Conservation (phyloP, 2,329 filamentous ascomycete species). For the Lasiodiplodia hormozganensis region DNA sequence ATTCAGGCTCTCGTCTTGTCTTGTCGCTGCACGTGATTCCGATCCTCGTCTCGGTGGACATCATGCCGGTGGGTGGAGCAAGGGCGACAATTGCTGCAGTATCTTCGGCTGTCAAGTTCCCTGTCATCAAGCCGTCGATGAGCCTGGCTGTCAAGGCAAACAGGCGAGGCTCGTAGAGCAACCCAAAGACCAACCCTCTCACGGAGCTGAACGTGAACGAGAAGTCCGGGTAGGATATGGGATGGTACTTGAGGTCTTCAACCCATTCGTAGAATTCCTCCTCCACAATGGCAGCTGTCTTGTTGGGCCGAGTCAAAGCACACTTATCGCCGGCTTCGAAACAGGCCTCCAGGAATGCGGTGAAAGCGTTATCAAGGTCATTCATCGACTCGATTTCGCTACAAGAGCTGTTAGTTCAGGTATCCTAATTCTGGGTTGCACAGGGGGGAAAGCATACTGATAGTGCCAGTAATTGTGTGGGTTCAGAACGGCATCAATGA, state of each 20-base stretch:
- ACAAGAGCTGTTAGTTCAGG: neutral
- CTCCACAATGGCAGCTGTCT: neutral
- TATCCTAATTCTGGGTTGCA: too few species aligned
- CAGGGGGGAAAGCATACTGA: slow-evolving; percentile 31
- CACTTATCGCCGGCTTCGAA: neutral
- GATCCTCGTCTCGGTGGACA: neutral
- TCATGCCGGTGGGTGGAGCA: too few species aligned
- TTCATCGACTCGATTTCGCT: neutral
- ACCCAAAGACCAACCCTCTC: neutral
- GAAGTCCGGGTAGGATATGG: neutral
- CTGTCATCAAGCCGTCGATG: neutral
- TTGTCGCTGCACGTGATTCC: slow-evolving; percentile 14
- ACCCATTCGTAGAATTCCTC: neutral
- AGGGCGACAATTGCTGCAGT: neutral
- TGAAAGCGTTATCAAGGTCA: neutral
- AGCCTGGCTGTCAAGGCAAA: neutral
- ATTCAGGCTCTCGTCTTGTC: neutral
- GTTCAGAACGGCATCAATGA: slow-evolving; percentile 53
- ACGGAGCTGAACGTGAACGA: neutral
- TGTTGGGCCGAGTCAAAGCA: neutral
- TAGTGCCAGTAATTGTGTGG: slow-evolving; percentile 55
- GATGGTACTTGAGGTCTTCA: slow-evolving; percentile 4
- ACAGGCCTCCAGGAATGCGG: neutral
- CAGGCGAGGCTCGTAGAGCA: neutral
- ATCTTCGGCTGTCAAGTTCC: neutral